phyloP scores from a whole-genome alignment of 495 filamentous ascomycete species.

The Podospora pseudoanserina region DNA sequence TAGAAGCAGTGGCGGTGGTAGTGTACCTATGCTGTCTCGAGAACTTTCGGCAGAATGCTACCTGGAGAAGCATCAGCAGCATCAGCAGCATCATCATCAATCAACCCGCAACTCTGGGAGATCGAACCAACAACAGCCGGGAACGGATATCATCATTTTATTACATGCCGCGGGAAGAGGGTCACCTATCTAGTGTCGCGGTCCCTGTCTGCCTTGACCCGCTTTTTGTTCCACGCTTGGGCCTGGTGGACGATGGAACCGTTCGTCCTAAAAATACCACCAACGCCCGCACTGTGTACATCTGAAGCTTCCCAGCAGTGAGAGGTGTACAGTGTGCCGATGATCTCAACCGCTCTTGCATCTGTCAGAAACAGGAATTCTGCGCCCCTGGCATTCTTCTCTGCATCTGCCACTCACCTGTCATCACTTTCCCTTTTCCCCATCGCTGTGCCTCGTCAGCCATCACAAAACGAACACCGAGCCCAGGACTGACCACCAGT shows the following conservation, averaged over 20 bases:
- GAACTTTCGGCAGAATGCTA: too few relatives aligned
- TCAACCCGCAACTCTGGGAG: too few relatives aligned
- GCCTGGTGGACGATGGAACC: neutral
- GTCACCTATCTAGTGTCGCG: too few relatives aligned
- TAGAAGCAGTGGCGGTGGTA: too few relatives aligned
- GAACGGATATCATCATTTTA: conserved; percentile 14
- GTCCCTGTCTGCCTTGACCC: neutral
- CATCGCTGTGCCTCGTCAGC: neutral
- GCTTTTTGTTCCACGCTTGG: conserved; percentile 10
- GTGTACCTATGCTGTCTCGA: too few relatives aligned
- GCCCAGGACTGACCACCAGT: neutral
- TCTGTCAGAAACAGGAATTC: conserved; percentile 4
- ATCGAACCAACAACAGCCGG: conserved; percentile 19
- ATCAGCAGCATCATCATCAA: too few relatives aligned
- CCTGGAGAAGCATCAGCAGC: too few relatives aligned
- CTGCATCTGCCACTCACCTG: neutral
- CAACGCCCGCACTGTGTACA: neutral
- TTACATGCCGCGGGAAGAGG: neutral
- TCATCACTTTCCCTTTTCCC: neutral
- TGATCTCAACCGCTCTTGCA: conserved; percentile 1
- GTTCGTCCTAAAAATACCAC: conserved; percentile 5
- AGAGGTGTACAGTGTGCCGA: neutral
- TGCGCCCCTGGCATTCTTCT: neutral
- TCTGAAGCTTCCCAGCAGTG: neutral
- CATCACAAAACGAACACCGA: neutral